Conservation (phyloP, 352 stramenopile species). For the Globisporangium splendens region DNA sequence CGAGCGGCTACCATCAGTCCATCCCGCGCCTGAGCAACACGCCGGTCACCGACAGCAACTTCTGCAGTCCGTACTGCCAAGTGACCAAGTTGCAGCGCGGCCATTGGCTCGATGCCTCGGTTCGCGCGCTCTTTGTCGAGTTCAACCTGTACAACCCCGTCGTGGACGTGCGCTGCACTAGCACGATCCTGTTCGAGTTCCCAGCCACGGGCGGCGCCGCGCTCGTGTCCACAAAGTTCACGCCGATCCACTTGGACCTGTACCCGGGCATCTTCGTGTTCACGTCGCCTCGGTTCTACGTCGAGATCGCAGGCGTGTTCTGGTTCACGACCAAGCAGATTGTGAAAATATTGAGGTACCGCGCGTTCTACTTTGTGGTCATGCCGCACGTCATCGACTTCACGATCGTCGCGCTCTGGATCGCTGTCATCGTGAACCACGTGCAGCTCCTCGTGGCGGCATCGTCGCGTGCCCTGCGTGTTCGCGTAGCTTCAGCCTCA, state of each 20-base stretch:
- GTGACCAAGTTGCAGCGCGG: slow-evolving; percentile 27
- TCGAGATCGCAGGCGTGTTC: slow-evolving; percentile 35
- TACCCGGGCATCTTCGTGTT: slow-evolving; percentile 49
- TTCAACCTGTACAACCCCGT: slow-evolving; percentile 71
- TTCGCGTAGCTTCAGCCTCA: slow-evolving; percentile 20
- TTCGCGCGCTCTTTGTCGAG: slow-evolving; percentile 42
- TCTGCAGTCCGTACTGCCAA: slow-evolving; percentile 34
- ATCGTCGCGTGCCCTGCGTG: slow-evolving; percentile 36
- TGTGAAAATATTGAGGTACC: slow-evolving; percentile 51
- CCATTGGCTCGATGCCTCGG: slow-evolving; percentile 52
- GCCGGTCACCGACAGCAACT: not conserved
- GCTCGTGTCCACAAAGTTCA: slow-evolving; percentile 25
- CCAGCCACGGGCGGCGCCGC: slow-evolving; percentile 26
- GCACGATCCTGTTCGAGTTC: slow-evolving; percentile 62
- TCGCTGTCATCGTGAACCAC: slow-evolving; percentile 26
- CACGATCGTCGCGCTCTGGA: slow-evolving; percentile 41
- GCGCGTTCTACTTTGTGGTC: slow-evolving; percentile 61
- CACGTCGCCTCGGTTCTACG: slow-evolving; percentile 33
- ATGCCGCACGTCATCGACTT: slow-evolving; percentile 50
- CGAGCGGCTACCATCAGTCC: slow-evolving; percentile 19
- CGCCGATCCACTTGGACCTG: slow-evolving; percentile 42
- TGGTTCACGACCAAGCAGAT: slow-evolving; percentile 51
- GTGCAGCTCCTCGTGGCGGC: slow-evolving; percentile 27
- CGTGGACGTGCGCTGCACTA: slow-evolving; percentile 38
- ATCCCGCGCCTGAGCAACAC: slow-evolving; percentile 15